Conservation (phyloP, 2,329 filamentous ascomycete genomes). For the Fusarium heterosporum region DNA sequence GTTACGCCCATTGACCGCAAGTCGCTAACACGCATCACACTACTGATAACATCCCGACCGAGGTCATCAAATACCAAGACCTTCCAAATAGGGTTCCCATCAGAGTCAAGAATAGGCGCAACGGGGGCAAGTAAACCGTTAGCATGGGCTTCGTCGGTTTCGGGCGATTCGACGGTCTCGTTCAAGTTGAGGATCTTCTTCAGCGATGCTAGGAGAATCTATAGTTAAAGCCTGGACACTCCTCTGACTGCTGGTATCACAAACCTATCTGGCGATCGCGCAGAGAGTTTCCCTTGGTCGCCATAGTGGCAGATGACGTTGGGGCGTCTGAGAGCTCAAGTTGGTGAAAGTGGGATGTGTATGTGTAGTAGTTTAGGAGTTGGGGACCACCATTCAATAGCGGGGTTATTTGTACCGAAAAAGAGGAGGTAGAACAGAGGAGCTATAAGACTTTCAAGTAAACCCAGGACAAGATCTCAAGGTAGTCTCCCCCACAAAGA, state of each 20-base stretch:
- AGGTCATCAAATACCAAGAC: conserved; percentile 93
- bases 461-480: conserved; percentile 1
- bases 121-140: conserved; percentile 75
- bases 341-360: conserved; percentile 43
- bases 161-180: conserved; percentile 71
- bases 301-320: conserved; percentile 55
- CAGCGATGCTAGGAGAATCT: conserved; percentile 75
- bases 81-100: conserved; percentile 97
- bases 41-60: conserved; percentile 95
- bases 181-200: conserved; percentile 97
- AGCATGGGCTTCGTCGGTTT: conserved; percentile 71
- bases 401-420: background rate
- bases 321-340: conserved; percentile 23
- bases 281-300: conserved; percentile 59
- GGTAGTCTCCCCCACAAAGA: conserved; percentile 17
- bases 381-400: conserved; percentile 11
- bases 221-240: conserved; percentile 12
- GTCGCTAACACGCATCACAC: conserved; percentile 93
- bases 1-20: conserved; percentile 94
- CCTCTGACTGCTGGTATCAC: background rate
- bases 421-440: background rate
- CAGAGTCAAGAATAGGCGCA: conserved; percentile 84
- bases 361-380: conserved; percentile 22
- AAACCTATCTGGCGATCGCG: conserved; percentile 65
- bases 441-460: background rate